Conservation (phyloP, 257 asterid species). For the Salvia miltiorrhiza region DNA sequence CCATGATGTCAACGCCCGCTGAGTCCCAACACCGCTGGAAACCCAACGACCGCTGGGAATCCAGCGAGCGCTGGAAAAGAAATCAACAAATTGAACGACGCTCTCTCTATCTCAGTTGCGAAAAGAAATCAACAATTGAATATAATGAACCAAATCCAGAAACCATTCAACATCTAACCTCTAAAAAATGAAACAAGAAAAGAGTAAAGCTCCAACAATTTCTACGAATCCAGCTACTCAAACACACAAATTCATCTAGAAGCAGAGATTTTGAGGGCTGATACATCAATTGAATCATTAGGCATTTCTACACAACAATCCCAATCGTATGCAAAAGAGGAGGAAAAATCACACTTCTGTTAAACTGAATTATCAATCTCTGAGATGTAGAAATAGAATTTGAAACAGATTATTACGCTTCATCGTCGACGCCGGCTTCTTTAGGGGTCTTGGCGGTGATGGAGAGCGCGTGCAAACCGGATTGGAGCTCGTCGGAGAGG, state of each 20-base stretch:
- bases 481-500: conserved; percentile 75
- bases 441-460: conserved; percentile 78
- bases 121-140: too few relatives aligned
- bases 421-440: conserved; percentile 46
- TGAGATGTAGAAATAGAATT: not conserved
- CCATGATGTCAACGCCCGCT: too few relatives aligned
- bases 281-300: not conserved
- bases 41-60: too few relatives aligned
- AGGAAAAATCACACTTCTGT: not conserved
- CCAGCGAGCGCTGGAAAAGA: too few relatives aligned
- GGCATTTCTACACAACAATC: not conserved
- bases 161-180: not conserved
- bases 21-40: too few relatives aligned
- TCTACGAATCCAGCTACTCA: not conserved
- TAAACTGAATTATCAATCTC: not conserved
- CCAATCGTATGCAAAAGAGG: not conserved
- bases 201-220: not conserved
- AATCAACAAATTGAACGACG: too few relatives aligned
- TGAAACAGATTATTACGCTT: not conserved
- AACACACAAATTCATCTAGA: not conserved
- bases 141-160: not conserved
- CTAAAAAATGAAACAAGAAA: not conserved
- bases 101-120: too few relatives aligned
- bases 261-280: not conserved
- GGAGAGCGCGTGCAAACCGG: conserved; percentile 89